These are phyloP conservation scores for Besnoitia besnoiti DNA, from an alignment of 169 alveolate genomes.

Conservation along the genomic window DNA sequence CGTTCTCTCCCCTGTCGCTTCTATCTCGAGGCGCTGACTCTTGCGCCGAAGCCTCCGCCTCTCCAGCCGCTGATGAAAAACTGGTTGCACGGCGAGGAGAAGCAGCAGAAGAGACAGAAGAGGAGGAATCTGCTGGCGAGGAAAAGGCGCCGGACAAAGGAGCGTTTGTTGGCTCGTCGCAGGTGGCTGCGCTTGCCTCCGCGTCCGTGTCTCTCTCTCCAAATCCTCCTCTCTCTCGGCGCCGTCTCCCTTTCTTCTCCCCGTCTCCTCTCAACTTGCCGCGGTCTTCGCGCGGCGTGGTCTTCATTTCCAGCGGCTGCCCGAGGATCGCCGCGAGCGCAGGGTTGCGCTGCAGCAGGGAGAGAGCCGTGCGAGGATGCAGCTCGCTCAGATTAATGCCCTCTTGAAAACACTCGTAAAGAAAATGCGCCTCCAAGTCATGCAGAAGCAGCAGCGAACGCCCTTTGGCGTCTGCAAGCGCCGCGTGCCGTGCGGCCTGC, in stretches of 20 bases:
- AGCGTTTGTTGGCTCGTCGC: no score
- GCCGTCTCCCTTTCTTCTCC: not conserved
- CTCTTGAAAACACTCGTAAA: conserved; percentile 1
- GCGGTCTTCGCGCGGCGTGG: not conserved
- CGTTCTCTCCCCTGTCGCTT: no score
- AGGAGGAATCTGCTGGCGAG: no score
- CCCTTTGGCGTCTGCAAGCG: not conserved
- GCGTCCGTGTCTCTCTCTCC: no score
- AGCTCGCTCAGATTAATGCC: conserved; percentile 4
- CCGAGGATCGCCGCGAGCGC: conserved; percentile 35
- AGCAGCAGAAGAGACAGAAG: no score
- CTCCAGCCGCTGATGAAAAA: no score
- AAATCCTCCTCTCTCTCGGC: no score
- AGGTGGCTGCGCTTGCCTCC: no score
- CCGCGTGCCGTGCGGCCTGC: not conserved
- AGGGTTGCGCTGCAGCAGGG: conserved; percentile 38
- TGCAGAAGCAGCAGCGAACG: conserved; percentile 44
- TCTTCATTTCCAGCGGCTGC: not conserved
- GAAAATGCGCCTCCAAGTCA: conserved; percentile 58
- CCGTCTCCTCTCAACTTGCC: not conserved
- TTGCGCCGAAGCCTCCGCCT: not conserved
- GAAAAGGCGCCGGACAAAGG: no score
- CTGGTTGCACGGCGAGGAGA: no score
- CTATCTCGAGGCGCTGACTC: no score
- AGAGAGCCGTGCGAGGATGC: conserved; percentile 5